Evolutionary conservation across 108 stramenopile species (phyloP).

Genomic region (Phaeodactylum tricornutum): DNA sequence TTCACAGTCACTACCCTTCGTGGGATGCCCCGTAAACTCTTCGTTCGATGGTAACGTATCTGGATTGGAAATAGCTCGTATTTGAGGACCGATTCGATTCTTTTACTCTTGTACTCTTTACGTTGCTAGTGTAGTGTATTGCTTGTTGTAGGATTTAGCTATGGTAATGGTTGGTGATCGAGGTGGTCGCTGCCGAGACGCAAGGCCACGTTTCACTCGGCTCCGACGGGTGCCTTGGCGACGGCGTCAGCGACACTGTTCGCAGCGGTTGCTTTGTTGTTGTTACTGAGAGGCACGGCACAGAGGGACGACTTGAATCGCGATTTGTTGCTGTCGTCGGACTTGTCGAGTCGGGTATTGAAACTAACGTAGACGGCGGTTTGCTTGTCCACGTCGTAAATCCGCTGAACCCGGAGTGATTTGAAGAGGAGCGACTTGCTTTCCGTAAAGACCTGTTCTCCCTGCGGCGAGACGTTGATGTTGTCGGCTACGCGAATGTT

Average conservation of each 20-base stretch:
- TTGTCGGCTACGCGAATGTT: slow-evolving; percentile 58
- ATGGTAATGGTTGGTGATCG: too few relatives aligned
- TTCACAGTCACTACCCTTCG: too few relatives aligned
- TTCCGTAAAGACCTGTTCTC: slow-evolving; percentile 86
- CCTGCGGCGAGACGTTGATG: slow-evolving; percentile 46
- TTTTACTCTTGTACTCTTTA: too few relatives aligned
- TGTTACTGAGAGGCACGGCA: slow-evolving; percentile 65
- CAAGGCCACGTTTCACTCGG: too few relatives aligned
- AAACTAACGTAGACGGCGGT: slow-evolving; percentile 80
- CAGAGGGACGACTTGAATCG: slow-evolving; percentile 75
- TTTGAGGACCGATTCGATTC: too few relatives aligned
- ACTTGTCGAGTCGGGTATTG: slow-evolving; percentile 86
- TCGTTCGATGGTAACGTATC: too few relatives aligned
- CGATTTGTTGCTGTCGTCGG: slow-evolving; percentile 73
- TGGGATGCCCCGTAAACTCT: too few relatives aligned
- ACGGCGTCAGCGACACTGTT: background rate
- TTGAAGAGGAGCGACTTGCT: slow-evolving; percentile 77
- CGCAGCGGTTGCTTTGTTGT: background rate
- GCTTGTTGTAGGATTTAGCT: too few relatives aligned
- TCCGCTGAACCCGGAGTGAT: slow-evolving; percentile 69
- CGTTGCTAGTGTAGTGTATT: too few relatives aligned
- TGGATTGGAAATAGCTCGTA: too few relatives aligned
- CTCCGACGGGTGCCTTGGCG: too few relatives aligned
- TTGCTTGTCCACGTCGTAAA: slow-evolving; percentile 76
- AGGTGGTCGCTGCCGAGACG: too few relatives aligned